Conservation (phyloP, 2,329 filamentous ascomycete species). For the Phialemonium atrogriseum region DNA sequence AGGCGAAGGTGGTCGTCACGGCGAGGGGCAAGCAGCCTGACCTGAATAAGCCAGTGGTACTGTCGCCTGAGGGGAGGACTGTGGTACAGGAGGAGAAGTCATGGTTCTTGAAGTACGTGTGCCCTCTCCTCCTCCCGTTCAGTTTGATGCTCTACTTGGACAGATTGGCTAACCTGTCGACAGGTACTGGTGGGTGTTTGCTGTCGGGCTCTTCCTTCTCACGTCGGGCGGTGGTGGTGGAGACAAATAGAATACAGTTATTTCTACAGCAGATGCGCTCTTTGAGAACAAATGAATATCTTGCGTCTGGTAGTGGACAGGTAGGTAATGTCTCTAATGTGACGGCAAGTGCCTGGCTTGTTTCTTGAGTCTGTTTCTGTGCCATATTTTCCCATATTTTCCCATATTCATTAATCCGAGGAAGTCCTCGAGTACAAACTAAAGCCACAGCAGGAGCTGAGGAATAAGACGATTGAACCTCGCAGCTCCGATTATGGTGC, state of each 20-base stretch:
- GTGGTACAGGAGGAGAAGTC: constrained; percentile 51
- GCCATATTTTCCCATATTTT: too few species aligned
- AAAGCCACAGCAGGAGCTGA: too few species aligned
- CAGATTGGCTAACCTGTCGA: constrained; percentile 22
- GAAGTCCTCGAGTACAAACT: too few species aligned
- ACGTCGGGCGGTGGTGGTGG: constrained; percentile 43
- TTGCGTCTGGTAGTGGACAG: too few species aligned
- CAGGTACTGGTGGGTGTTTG: constrained; percentile 62
- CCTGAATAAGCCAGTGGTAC: constrained; percentile 55
- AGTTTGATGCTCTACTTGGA: background rate
- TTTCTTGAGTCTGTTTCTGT: too few species aligned
- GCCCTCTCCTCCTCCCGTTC: background rate
- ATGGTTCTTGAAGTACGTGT: constrained; percentile 53
- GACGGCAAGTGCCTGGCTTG: too few species aligned
- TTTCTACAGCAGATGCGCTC: constrained; percentile 2
- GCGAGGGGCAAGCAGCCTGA: constrained; percentile 45
- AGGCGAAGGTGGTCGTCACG: constrained; percentile 42
- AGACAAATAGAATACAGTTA: constrained; percentile 34
- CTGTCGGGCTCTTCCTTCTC: constrained; percentile 42
- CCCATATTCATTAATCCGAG: too few species aligned
- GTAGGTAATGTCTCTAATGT: too few species aligned
- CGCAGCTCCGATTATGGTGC: too few species aligned
- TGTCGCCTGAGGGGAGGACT: constrained; percentile 52
- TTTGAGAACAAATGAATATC: too few species aligned
- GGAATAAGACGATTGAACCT: too few species aligned